Evolutionary conservation across 1,139 yeast genomes (phyloP).

Genomic region (Scheffersomyces parashehatae): DNA sequence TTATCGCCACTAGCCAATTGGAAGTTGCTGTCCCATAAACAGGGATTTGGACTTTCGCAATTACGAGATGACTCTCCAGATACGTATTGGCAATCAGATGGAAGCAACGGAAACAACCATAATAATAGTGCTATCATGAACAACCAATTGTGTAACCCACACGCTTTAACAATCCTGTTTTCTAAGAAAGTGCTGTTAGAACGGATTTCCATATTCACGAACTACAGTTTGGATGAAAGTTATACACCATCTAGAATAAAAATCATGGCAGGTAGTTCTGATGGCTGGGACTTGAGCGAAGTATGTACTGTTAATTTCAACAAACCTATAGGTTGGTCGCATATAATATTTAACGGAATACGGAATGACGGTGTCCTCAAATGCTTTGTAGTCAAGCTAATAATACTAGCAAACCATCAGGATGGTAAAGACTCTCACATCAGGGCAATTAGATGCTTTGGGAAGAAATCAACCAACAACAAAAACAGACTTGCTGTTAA

Average conservation of each 20-base stretch:
- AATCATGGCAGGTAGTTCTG: constrained; percentile 80
- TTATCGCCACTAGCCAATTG: constrained; percentile 83
- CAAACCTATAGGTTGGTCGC: constrained; percentile 88
- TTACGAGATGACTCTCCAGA: constrained; percentile 75
- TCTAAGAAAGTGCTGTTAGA: constrained; percentile 74
- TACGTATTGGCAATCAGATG: constrained; percentile 95
- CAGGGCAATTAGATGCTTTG: constrained; percentile 65
- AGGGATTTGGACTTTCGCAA: constrained; percentile 69
- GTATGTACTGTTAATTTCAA: constrained; percentile 66
- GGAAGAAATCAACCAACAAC: constrained; percentile 27
- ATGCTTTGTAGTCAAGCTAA: constrained; percentile 69
- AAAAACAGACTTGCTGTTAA: constrained; percentile 1
- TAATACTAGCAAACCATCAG: constrained; percentile 83
- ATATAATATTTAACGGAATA: constrained; percentile 63
- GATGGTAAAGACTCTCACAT: constrained; percentile 96
- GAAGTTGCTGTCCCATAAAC: constrained; percentile 77
- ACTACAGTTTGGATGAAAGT: constrained; percentile 75
- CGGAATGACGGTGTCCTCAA: constrained; percentile 63
- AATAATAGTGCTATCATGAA: constrained; percentile 24
- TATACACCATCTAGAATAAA: constrained; percentile 82
- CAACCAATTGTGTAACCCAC: constrained; percentile 69
- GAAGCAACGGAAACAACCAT: constrained; percentile 41
- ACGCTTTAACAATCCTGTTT: constrained; percentile 76
- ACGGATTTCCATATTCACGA: constrained; percentile 69
- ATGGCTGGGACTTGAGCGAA: constrained; percentile 75